Evolutionary conservation across 2,329 filamentous ascomycete genomes (phyloP).

Genomic region (Ploettnerulaceae sp.): DNA sequence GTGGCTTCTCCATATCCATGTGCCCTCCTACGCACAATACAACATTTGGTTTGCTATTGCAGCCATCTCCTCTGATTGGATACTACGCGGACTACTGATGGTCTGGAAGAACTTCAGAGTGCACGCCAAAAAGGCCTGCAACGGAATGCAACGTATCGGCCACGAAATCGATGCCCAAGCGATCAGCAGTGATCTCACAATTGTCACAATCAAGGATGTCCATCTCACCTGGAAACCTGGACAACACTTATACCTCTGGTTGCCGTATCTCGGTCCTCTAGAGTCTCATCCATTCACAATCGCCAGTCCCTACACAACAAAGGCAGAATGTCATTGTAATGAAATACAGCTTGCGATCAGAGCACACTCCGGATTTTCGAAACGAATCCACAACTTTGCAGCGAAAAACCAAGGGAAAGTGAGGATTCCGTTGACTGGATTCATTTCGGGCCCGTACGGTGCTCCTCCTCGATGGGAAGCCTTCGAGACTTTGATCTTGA

Average conservation of each 20-base stretch:
- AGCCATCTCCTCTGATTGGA: conserved; percentile 58
- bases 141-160: conserved; percentile 41
- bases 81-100: conserved; percentile 41
- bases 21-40: conserved; percentile 53
- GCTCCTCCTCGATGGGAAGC: conserved; percentile 51
- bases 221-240: conserved; percentile 56
- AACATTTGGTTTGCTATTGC: conserved; percentile 64
- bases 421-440: conserved; percentile 38
- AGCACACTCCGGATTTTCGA: conserved; percentile 53
- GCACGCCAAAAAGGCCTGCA: conserved; percentile 24
- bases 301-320: conserved; percentile 48
- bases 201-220: conserved; percentile 55
- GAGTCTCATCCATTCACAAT: conserved; percentile 60
- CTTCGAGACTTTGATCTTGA: conserved; percentile 55
- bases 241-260: conserved; percentile 58
- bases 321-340: conserved; percentile 37
- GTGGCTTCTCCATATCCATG: conserved; percentile 58
- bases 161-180: conserved; percentile 47
- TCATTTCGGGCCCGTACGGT: conserved; percentile 54
- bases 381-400: conserved; percentile 46
- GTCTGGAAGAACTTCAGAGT: conserved; percentile 50
- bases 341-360: conserved; percentile 57
- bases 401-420: conserved; percentile 33
- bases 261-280: conserved; percentile 48
- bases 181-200: conserved; percentile 48